Evolutionary conservation across 164 flowering plant genomes (phyloP).

Genomic region (Vitis rotundifolia): DNA sequence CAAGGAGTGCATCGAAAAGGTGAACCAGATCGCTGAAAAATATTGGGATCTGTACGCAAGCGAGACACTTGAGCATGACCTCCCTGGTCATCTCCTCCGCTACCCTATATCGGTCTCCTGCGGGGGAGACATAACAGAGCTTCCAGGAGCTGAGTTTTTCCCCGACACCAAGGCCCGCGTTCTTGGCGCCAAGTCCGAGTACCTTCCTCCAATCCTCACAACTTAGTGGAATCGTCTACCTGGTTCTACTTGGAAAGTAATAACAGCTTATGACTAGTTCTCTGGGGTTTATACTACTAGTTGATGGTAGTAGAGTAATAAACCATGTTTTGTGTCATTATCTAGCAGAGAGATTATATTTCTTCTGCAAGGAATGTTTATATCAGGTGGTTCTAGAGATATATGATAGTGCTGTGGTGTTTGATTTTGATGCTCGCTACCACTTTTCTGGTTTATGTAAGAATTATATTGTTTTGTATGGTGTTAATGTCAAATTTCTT

Average conservation of each 20-base stretch:
- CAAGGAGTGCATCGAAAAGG: slow-evolving; percentile 38
- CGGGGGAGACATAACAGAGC: slow-evolving; percentile 45
- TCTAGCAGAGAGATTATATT: background rate
- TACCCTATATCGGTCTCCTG: slow-evolving; percentile 48
- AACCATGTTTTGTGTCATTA: background rate
- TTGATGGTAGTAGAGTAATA: background rate
- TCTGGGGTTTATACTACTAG: background rate
- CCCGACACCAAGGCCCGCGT: slow-evolving; percentile 65
- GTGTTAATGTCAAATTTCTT: too few relatives aligned
- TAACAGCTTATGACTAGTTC: background rate
- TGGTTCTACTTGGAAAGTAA: background rate
- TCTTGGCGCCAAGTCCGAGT: slow-evolving; percentile 55
- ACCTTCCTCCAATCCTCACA: slow-evolving; percentile 62
- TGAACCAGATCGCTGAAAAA: slow-evolving; percentile 52
- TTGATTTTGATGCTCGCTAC: background rate
- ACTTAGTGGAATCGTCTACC: slow-evolving; percentile 21
- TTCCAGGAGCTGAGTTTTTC: slow-evolving; percentile 51
- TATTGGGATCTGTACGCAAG: slow-evolving; percentile 62
- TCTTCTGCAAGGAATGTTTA: background rate
- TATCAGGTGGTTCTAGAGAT: background rate
- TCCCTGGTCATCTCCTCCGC: slow-evolving; percentile 62
- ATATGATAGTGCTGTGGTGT: background rate
- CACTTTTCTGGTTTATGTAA: background rate
- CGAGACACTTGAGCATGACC: slow-evolving; percentile 46
- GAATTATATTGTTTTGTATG: too few relatives aligned